Percentiles rank a stretch among this genome's conserved stretches.
Conservation (phyloP, 2,329 filamentous ascomycete genomes). For the Aspergillus chevalieri region DNA sequence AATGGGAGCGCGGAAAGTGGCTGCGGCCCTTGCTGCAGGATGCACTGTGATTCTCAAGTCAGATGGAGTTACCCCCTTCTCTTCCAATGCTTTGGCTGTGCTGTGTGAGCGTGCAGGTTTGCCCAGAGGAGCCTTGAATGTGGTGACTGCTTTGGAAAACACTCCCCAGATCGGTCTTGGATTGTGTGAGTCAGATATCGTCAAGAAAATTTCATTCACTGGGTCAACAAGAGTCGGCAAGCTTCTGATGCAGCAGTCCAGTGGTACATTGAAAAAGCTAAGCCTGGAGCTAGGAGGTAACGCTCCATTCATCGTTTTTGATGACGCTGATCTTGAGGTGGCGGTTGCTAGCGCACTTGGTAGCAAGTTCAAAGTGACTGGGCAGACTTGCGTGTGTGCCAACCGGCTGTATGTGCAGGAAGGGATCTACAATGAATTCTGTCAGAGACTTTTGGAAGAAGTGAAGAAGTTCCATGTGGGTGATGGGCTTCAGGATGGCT, state of each 20-base stretch:
- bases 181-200: slow-evolving; percentile 14
- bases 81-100: slow-evolving; percentile 7
- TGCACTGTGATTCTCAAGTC: slow-evolving; percentile 36
- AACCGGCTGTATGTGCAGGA: slow-evolving; percentile 33
- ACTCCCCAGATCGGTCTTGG: neutral
- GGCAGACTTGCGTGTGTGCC: slow-evolving; percentile 33
- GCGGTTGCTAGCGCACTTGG: slow-evolving; percentile 24
- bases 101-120: neutral
- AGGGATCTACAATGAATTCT: slow-evolving; percentile 14
- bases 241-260: slow-evolving; percentile 28
- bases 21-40: slow-evolving; percentile 33
- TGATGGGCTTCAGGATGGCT: no score
- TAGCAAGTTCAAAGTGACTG: slow-evolving; percentile 29
- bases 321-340: slow-evolving; percentile 35
- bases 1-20: slow-evolving; percentile 52
- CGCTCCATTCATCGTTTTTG: slow-evolving; percentile 36
- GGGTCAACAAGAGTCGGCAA: slow-evolving; percentile 30
- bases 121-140: neutral
- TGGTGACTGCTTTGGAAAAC: neutral
- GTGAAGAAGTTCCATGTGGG: no score
- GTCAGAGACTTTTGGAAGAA: no score
- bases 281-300: slow-evolving; percentile 43
- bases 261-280: slow-evolving; percentile 35
- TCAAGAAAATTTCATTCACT: slow-evolving; percentile 31
- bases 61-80: slow-evolving; percentile 30